Conservation (phyloP, 1,139 yeast species). For the Taiozyma sp. region DNA sequence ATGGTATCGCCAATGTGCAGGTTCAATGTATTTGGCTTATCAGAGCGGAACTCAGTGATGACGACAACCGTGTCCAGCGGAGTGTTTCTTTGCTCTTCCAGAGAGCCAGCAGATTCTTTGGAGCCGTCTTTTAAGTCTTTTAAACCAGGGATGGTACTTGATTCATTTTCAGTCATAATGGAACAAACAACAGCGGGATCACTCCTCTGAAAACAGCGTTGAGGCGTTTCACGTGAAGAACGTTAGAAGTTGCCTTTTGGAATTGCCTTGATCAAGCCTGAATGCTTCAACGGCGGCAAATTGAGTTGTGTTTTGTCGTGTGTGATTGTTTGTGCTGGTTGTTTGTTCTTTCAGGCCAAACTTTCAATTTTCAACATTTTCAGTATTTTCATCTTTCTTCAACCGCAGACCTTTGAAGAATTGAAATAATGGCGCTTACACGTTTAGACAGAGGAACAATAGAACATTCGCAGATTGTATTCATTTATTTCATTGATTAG, state of each 20-base stretch:
- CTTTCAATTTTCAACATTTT: background rate
- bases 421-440: too few species aligned
- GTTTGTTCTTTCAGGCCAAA: background rate
- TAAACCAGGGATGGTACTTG: background rate
- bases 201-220: background rate
- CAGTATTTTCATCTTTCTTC: too few species aligned
- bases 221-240: background rate
- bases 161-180: background rate
- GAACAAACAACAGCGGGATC: background rate
- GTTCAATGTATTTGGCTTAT: constrained; percentile 17
- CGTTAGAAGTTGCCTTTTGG: background rate
- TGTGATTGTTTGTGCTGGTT: too few species aligned
- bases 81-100: constrained; percentile 1
- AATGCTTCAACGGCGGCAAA: background rate
- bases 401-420: background rate
- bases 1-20: constrained; percentile 28
- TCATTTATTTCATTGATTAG: too few species aligned
- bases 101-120: background rate
- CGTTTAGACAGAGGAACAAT: too few species aligned
- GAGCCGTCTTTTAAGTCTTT: background rate
- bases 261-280: background rate
- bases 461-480: too few species aligned
- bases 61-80: constrained; percentile 24
- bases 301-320: background rate
- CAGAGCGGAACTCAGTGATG: constrained; percentile 17